Evolutionary conservation across 2,329 filamentous ascomycete species (phyloP), one percentile per base, ranked within the genome.

Genomic region (Cordyceps sp.): DNA sequence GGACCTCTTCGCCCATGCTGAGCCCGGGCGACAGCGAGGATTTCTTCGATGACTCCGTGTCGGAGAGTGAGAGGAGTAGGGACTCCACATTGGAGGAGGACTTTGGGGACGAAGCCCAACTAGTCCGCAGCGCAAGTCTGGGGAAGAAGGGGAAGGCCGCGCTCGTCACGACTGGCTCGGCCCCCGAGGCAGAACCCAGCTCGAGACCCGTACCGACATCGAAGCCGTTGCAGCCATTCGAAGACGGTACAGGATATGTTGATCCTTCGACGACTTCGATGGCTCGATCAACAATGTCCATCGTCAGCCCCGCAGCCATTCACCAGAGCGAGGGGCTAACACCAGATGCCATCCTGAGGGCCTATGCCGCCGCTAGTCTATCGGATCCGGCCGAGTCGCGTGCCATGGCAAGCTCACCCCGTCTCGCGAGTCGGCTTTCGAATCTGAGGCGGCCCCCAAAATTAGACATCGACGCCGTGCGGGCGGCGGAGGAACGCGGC

Each of bases 401-500:
- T n/a, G 43, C 40, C 17, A n/a, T n/a, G n/a, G n/a, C n/a, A n/a
- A n/a, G n/a, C n/a, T n/a, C n/a, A n/a, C n/a, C n/a, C n/a, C n/a
- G n/a, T n/a, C n/a, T n/a, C n/a, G n/a, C n/a, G 34, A 59, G 65
- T 41, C 58, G 69, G 30, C 86, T n/a, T n/a, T n/a, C n/a, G n/a
- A n/a, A n/a, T n/a, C n/a, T n/a, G n/a, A n/a, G n/a, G n/a, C n/a
- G n/a, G n/a, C n/a, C 88, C 21, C 80, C 83, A 4, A 72, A 70
- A 23, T 59, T 94, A 4, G 75, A 94, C 47, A 78, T 94, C 17
- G 77, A 86, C 46, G 81, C 81, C 4, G 80, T 93, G 4, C 70
- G 74, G 40, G 74, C 78, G 32, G 81, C 82, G 13, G 84, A 94
- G 52, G 72, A 78, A 2, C 73, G 90, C 46, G 86, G 84, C 4